Percentiles rank a stretch among this genome's conserved stretches.
phyloP scores from a whole-genome alignment of 2,329 filamentous ascomycete species.

The Scopulariopsis brevicaulis region DNA sequence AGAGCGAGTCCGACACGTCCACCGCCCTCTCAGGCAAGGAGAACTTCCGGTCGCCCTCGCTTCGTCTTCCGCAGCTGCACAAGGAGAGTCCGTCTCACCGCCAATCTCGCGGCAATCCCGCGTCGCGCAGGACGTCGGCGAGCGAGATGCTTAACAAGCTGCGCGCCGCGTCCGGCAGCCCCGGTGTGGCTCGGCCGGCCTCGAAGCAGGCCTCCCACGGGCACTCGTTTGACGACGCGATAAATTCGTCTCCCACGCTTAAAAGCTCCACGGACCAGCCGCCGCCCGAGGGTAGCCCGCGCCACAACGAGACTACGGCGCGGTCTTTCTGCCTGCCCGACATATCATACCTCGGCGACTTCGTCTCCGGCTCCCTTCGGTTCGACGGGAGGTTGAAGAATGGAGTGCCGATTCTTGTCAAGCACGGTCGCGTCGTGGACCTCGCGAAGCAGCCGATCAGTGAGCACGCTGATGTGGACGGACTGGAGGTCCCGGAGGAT shows the following conservation, averaged over 20 bases:
- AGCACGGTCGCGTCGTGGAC: constrained; percentile 38
- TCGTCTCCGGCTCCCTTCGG: constrained; percentile 41
- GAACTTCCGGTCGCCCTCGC: constrained; percentile 9
- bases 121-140: constrained; percentile 7
- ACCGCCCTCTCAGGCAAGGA: constrained; percentile 26
- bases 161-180: neutral
- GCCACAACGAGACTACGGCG: constrained; percentile 26
- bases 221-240: neutral
- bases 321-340: constrained; percentile 44
- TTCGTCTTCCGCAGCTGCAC: constrained; percentile 16
- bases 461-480: constrained; percentile 37
- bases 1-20: constrained; percentile 39
- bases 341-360: constrained; percentile 43
- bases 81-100: constrained; percentile 20
- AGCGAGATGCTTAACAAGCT: constrained; percentile 6
- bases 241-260: neutral
- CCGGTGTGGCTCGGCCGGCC: neutral
- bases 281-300: constrained; percentile 17
- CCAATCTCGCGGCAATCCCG: constrained; percentile 1
- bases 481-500: constrained; percentile 36
- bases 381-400: constrained; percentile 38
- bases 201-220: neutral
- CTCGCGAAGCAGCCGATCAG: constrained; percentile 20
- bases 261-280: neutral
- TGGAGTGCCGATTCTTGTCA: constrained; percentile 44